These are phyloP conservation scores for Russula emetica DNA, from an alignment of 768 basidiomycete species.

Conservation along the genomic window DNA sequence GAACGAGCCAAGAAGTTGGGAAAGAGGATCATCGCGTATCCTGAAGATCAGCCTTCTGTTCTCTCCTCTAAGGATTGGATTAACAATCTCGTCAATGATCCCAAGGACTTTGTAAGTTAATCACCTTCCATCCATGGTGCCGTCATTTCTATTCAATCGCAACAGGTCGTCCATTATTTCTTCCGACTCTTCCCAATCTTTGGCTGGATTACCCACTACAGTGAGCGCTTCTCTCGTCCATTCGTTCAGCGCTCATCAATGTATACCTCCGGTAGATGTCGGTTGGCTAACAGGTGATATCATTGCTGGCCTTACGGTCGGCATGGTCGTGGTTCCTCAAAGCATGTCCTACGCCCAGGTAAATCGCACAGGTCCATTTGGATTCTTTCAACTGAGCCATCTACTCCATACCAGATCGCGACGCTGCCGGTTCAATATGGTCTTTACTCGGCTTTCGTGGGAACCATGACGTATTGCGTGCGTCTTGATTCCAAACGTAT, in stretches of 20 bases:
- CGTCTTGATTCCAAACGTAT: conserved; percentile 28
- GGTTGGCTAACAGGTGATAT: conserved; percentile 85
- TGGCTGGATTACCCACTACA: conserved; percentile 84
- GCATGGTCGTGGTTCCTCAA: conserved; percentile 93
- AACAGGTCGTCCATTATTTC: conserved; percentile 61
- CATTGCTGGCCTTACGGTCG: conserved; percentile 89
- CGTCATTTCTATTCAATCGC: conserved; percentile 15
- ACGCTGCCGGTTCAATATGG: conserved; percentile 84
- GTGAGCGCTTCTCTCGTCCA: conserved; percentile 39
- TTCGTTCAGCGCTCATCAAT: neutral
- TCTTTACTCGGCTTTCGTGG: conserved; percentile 90
- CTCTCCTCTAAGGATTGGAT: conserved; percentile 59
- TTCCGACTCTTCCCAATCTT: conserved; percentile 77
- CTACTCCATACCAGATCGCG: conserved; percentile 55
- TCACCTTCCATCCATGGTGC: neutral
- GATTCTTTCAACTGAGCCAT: neutral
- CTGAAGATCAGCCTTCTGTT: conserved; percentile 55
- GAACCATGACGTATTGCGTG: conserved; percentile 79
- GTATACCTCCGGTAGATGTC: conserved; percentile 31
- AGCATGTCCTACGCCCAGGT: conserved; percentile 86
- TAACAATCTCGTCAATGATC: conserved; percentile 39
- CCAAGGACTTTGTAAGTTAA: conserved; percentile 47
- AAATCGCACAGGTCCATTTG: conserved; percentile 4
- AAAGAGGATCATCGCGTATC: conserved; percentile 57
- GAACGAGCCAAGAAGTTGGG: conserved; percentile 43